Evolutionary conservation across 2,329 filamentous ascomycete species (phyloP), one percentile per base, ranked within the genome.

Genomic region (Xylaria sp.): DNA sequence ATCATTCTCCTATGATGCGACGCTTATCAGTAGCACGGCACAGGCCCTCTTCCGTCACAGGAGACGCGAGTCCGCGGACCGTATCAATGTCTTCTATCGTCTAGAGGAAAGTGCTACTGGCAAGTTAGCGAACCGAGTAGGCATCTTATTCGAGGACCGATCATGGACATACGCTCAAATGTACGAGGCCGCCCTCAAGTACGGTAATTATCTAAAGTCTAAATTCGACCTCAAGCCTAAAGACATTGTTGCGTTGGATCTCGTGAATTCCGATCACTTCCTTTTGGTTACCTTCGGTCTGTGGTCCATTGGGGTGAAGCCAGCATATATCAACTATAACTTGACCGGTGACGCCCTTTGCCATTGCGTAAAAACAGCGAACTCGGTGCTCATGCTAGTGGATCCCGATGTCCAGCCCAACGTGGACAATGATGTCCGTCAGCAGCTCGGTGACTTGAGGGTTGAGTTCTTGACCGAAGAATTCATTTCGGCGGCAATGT

Each of bases 261-360:
- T 91, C 67, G 88, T 90, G 76, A 97, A 96, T 73, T 91, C 87
- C 40, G 87, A 92, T n/a, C 83, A 84, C 3, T 94, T 92, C 70
- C 71, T 94, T 27, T 91, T 93, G 72, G 65, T 96, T 8, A 86
- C 88, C 82, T 80, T 93, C 56, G 92, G 89, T 0, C 77, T 96
- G 31, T 96, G 92, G 92, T 87, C 88, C 29, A 87, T 96, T 60
- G 93, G 93, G 10, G 92, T 90, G 0, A 87, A 87, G 58, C 92
- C 92, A 0, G 92, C 92, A 0, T 92, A 95, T 69, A 90, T 96
- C 77, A 97, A 97, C 76, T 94, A 93, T 77, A 95, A 95, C 72
- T 79, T 96, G 49, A 83, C 84, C 0, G 89, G 87, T 11, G 85
- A 89, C 27, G 83, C 91, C 0, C 79, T 97, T 63, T 75, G 85